Base-by-base conservation (phyloP, 225 moss, liverwort and hornwort species). In the Asterella californica region DNA sequence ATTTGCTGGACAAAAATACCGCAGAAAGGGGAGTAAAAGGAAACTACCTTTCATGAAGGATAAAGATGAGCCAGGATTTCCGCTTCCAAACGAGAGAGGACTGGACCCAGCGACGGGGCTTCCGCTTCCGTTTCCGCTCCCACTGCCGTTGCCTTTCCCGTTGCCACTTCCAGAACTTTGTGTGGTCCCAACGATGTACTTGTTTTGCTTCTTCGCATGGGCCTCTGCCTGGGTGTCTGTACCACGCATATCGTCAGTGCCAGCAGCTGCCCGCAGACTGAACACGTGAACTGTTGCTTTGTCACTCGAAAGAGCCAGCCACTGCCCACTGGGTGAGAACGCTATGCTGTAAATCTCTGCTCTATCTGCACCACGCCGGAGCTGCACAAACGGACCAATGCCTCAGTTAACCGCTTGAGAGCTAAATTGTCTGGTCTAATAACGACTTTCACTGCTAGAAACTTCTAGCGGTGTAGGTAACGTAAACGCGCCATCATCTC, bases 31-130 rank as follows among this genome's bases (percentile, higher is more conserved):
- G 15, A n/a, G 15, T 2, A 33, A 68, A 15, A 68, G 15, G 2
- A 10, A 42, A n/a, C n/a, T 76, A 97, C 97, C 94, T 84, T 91
- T 97, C 90, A 97, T 93, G 80, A 97, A 97, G 24, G 94, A 92
- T 36, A 97, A 87, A 19, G 95, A 94, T 81, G 97, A 94, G 73
- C 97, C 93, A 63, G 94, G 91, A 81, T 97, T 97, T 63, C 90
- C 86, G 77, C 88, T 91, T 86, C 86, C 67, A 82, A 92, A 89
- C 12, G 91, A 87, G 81, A 92, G 79, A 14, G 89, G 61, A 76
- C 80, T 84, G 36, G 92, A 91, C 36, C 90, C 89, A 42, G 92
- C 82, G 59, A 84, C 81, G 4, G 86, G 87, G 74, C 93, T 77
- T 64, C 79, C 82, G 70, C 91, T 75, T 63, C 79, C 82, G 45